These are phyloP conservation scores for Kodamaea leandrae DNA, from an alignment of 805 yeast species.

Conservation along the genomic window DNA sequence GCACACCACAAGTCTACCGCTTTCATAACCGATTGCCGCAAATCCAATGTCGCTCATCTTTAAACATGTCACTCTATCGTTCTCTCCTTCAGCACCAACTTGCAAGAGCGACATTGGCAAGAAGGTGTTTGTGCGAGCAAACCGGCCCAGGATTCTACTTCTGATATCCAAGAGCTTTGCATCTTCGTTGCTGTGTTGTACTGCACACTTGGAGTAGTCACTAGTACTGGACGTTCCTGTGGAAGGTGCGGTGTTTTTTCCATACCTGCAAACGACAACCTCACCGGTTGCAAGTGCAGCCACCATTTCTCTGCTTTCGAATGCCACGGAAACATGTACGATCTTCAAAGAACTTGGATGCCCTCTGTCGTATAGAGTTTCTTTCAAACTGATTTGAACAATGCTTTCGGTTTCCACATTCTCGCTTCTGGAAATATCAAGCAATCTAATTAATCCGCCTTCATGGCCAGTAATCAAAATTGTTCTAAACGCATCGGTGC, in stretches of 20 bases:
- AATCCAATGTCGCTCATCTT: conserved; percentile 77
- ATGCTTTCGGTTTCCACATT: conserved; percentile 27
- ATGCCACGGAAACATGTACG: conserved; percentile 65
- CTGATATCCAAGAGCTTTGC: conserved; percentile 48
- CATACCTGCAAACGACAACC: conserved; percentile 72
- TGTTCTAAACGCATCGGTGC: conserved; percentile 41
- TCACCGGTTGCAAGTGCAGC: conserved; percentile 69
- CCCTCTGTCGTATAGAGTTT: conserved; percentile 29
- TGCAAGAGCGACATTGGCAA: conserved; percentile 32
- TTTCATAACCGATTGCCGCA: conserved; percentile 72
- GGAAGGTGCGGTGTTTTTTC: conserved; percentile 38
- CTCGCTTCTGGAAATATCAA: conserved; percentile 82
- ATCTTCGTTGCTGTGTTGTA: conserved; percentile 33
- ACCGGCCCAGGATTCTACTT: conserved; percentile 49
- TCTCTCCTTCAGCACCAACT: conserved; percentile 14
- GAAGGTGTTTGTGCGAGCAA: conserved; percentile 30
- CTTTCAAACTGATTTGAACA: conserved; percentile 33
- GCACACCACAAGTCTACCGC: conserved; percentile 71
- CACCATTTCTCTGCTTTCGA: conserved; percentile 72
- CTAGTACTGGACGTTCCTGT: conserved; percentile 10
- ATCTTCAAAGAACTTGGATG: conserved; percentile 45
- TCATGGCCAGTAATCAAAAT: conserved; percentile 81
- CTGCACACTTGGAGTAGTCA: conserved; percentile 30
- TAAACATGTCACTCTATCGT: conserved; percentile 55
- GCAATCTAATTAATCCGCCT: conserved; percentile 76